Percentiles rank a stretch among this genome's conserved stretches.
phyloP scores from a whole-genome alignment of 805 yeast species.

The Candida stauntonica region DNA sequence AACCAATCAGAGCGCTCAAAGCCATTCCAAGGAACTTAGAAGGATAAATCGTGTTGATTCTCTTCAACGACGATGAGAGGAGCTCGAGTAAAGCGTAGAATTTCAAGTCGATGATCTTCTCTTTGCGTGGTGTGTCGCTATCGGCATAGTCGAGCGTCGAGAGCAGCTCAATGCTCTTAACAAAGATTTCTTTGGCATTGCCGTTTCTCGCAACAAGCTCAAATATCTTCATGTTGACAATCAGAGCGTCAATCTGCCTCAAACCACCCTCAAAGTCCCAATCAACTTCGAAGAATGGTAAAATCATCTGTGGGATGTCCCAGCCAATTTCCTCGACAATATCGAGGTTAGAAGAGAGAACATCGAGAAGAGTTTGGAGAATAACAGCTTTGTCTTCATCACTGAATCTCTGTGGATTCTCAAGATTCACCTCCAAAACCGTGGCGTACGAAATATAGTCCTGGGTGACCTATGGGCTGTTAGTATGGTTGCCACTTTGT shows the following conservation, averaged over 20 bases:
- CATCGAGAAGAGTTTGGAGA: constrained; percentile 40
- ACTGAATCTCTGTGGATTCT: constrained; percentile 42
- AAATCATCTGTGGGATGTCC: constrained; percentile 77
- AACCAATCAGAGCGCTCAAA: constrained; percentile 52
- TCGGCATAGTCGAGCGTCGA: constrained; percentile 28
- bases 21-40: constrained; percentile 74
- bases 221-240: constrained; percentile 43
- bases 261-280: constrained; percentile 39
- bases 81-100: constrained; percentile 67
- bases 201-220: constrained; percentile 64
- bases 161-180: constrained; percentile 67
- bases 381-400: constrained; percentile 46
- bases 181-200: constrained; percentile 74
- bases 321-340: constrained; percentile 73
- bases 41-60: constrained; percentile 69
- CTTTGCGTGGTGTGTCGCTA: constrained; percentile 8
- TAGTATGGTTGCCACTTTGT: too few species aligned
- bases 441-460: constrained; percentile 76
- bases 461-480: constrained; percentile 42
- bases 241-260: constrained; percentile 16
- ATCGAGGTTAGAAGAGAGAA: constrained; percentile 42
- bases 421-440: constrained; percentile 56
- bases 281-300: constrained; percentile 45
- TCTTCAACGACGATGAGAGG: constrained; percentile 49
- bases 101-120: constrained; percentile 36